Evolutionary conservation across 768 basidiomycete species (phyloP), one percentile per base, ranked within the genome.

Genomic region (Pulveroboletus sp.): DNA sequence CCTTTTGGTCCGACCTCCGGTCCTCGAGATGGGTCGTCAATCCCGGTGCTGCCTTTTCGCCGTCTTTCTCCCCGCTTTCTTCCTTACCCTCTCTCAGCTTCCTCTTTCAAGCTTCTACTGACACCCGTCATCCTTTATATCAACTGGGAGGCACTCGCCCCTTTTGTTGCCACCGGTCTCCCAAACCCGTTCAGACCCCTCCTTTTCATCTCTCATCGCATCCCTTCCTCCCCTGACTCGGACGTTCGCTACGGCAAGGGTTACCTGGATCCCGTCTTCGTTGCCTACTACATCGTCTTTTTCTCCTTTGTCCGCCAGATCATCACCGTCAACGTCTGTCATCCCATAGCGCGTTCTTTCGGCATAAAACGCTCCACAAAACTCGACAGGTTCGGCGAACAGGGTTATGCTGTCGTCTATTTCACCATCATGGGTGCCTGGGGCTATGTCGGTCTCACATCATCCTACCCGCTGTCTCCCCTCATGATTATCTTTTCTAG

Each of bases 231-330:
- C 0, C 62, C 75, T 5, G 68, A 72, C 6, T 75, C 77, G 0
- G 79, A 84, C 54, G 77, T 79, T 0, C 78, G 78, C 27, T 91
- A 89, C 60, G 72, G 72, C 33, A 97, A 93, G 69, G 79, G 79
- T 14, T 87, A 76, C 56, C 68, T 79, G 50, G 95, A 98, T 62
- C 53, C 93, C 9, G 61, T 77, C 14, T 99, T 99, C 70, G 58
- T 97, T 39, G 75, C 76, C 3, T 94, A 90, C 68, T 75, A 94
- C 62, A 74, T 97, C 67, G 72, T 98, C 42, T 82, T 95, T 59
- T 98, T 87, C 72, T 94, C 92, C 2, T 88, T 93, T 64, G 56
- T 94, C 36, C 84, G 95, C 25, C 93, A 97, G 68, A 60, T 74
- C 37, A 63, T 92, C 64, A 80, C 85, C 16, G 55, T 87, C 60